A percentile compares a stretch with the other conserved stretches of the same genome.
phyloP scores from a whole-genome alignment of 768 basidiomycete genomes.

The Solioccasus polychromus region DNA sequence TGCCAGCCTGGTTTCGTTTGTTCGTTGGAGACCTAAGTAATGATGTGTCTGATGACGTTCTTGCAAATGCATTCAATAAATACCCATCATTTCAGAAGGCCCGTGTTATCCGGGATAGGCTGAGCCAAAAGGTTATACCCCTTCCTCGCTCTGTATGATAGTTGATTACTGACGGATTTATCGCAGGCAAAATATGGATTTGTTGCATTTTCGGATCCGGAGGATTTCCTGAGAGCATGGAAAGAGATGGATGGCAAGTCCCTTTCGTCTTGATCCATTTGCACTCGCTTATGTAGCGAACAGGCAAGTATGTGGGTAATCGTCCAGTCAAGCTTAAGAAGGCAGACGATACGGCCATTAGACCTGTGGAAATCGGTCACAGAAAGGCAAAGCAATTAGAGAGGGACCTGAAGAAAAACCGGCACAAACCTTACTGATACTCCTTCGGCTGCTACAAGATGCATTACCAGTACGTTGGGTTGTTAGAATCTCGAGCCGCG shows the following conservation, averaged over 20 bases:
- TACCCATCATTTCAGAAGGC: conserved; percentile 94
- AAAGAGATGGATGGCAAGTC: conserved; percentile 96
- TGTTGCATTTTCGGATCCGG: conserved; percentile 96
- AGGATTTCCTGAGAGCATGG: conserved; percentile 98
- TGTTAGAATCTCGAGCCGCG: conserved; percentile 19
- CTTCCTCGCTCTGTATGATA: not conserved
- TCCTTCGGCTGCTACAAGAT: not conserved
- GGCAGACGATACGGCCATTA: conserved; percentile 81
- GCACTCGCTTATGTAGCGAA: conserved; percentile 11
- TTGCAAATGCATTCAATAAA: conserved; percentile 89
- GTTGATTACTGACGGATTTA: conserved; percentile 4
- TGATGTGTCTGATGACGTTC: conserved; percentile 94
- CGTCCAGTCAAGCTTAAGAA: conserved; percentile 96
- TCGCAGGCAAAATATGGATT: conserved; percentile 92
- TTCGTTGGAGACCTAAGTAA: conserved; percentile 98
- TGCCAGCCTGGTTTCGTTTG: conserved; percentile 89
- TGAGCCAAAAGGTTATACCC: conserved; percentile 83
- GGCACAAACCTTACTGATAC: conserved; percentile 74
- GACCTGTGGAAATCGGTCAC: conserved; percentile 91
- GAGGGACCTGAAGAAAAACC: conserved; percentile 87
- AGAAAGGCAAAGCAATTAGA: conserved; percentile 90
- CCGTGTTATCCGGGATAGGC: conserved; percentile 89
- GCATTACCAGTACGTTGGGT: conserved; percentile 28
- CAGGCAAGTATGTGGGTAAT: conserved; percentile 97
- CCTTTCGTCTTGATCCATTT: not conserved